These are phyloP conservation scores for Stromatinia cepivora DNA, from an alignment of 2,329 filamentous ascomycete species.

Conservation along the genomic window DNA sequence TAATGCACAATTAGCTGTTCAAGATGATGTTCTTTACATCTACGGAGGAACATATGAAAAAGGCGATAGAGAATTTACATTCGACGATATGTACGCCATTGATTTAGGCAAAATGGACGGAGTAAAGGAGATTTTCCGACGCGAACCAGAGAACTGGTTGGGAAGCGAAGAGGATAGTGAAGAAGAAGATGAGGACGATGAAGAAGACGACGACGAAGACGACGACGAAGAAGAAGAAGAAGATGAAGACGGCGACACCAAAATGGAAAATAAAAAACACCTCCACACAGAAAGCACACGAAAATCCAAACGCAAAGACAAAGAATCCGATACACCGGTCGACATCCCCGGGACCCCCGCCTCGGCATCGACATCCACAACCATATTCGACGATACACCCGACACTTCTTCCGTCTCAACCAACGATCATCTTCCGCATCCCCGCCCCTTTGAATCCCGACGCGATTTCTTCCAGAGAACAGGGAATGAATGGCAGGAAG, in stretches of 20 bases:
- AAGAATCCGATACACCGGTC: constrained; percentile 37
- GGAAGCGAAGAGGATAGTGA: constrained; percentile 65
- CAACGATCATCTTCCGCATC: constrained; percentile 42
- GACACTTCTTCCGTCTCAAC: constrained; percentile 30
- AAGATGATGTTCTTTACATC: constrained; percentile 89
- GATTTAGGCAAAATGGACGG: constrained; percentile 95
- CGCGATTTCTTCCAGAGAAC: constrained; percentile 92
- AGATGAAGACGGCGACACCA: constrained; percentile 49
- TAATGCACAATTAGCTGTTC: constrained; percentile 85
- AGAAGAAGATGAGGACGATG: constrained; percentile 55
- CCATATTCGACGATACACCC: constrained; percentile 57
- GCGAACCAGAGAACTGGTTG: constrained; percentile 83
- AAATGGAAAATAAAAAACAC: constrained; percentile 39
- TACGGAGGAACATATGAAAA: constrained; percentile 96
- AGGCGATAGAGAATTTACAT: constrained; percentile 90
- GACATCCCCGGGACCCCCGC: constrained; percentile 36
- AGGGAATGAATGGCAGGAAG: constrained; percentile 85
- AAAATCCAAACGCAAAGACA: constrained; percentile 59
- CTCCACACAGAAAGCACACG: constrained; percentile 48
- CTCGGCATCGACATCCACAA: constrained; percentile 48
- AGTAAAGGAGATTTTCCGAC: constrained; percentile 84
- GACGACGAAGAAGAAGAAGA: constrained; percentile 50
- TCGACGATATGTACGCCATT: constrained; percentile 90
- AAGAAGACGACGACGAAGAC: constrained; percentile 52
- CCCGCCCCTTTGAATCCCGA: constrained; percentile 71